Evolutionary conservation across 2,329 filamentous ascomycete species (phyloP).

Genomic region (Capronia coronata): DNA sequence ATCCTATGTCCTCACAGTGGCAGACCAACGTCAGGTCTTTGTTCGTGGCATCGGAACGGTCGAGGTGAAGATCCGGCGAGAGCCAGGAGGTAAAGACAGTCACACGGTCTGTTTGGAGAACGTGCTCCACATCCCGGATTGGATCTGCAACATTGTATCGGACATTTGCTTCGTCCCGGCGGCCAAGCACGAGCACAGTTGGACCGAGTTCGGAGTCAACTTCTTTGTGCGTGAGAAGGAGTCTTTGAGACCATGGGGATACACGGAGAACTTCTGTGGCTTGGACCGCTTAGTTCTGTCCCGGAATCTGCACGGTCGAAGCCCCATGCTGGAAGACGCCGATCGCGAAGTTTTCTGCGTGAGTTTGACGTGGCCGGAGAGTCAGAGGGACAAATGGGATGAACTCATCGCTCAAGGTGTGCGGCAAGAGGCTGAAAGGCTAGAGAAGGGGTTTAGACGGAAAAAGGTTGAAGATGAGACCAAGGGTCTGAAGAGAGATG

Average conservation of each 20-base stretch:
- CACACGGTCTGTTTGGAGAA: constrained; percentile 31
- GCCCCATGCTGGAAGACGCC: constrained; percentile 28
- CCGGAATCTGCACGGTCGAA: constrained; percentile 20
- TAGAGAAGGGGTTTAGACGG: constrained; percentile 13
- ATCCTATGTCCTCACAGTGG: constrained; percentile 27
- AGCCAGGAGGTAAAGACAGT: constrained; percentile 22
- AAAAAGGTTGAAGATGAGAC: constrained; percentile 7
- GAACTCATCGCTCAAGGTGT: constrained; percentile 4
- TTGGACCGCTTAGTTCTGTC: constrained; percentile 26
- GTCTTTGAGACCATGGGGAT: constrained; percentile 25
- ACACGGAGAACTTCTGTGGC: constrained; percentile 28
- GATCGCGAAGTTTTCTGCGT: constrained; percentile 28
- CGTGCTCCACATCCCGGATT: constrained; percentile 34
- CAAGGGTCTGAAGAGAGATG: constrained; percentile 8
- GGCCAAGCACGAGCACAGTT: constrained; percentile 25
- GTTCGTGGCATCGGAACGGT: constrained; percentile 34
- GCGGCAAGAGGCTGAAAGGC: constrained; percentile 11
- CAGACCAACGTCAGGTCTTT: constrained; percentile 24
- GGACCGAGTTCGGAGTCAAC: constrained; percentile 25
- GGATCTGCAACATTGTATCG: constrained; percentile 32
- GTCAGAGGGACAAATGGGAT: constrained; percentile 26
- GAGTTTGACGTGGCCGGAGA: constrained; percentile 27
- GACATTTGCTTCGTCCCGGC: constrained; percentile 22
- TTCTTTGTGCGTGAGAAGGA: constrained; percentile 21
- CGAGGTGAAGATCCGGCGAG: constrained; percentile 29